Evolutionary conservation across 2,329 filamentous ascomycete genomes (phyloP).

Genomic region (Lachnellula arida): DNA sequence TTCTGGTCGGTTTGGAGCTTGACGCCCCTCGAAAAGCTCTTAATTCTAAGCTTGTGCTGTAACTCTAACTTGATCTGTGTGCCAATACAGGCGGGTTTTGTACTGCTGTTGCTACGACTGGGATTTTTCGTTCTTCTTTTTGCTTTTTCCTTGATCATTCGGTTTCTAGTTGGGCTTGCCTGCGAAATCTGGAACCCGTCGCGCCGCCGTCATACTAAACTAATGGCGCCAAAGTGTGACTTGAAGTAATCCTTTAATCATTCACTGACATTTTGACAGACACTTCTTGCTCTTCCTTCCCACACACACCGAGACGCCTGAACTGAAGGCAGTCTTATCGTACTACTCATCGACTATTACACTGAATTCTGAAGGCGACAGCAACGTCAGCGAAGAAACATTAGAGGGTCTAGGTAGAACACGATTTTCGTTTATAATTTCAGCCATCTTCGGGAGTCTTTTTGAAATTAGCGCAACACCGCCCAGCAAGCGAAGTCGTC

Average conservation of each 20-base stretch:
- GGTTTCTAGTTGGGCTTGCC: not conserved
- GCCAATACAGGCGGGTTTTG: not conserved
- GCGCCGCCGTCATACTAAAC: not conserved
- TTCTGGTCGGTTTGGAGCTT: not conserved
- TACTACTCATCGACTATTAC: conserved; percentile 89
- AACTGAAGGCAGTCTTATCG: conserved; percentile 76
- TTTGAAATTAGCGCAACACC: conserved; percentile 54
- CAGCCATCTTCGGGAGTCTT: conserved; percentile 71
- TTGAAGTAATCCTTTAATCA: not conserved
- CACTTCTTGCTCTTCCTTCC: conserved; percentile 93
- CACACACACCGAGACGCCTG: conserved; percentile 56
- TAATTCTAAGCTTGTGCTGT: not conserved
- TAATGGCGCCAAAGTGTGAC: not conserved
- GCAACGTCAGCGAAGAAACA: conserved; percentile 83
- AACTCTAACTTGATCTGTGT: not conserved
- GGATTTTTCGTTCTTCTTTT: not conserved
- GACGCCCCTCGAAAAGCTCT: not conserved
- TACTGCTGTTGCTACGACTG: too few species aligned
- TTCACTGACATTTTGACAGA: conserved; percentile 41
- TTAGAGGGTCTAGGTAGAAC: conserved; percentile 92
- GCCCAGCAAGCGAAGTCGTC: conserved; percentile 23
- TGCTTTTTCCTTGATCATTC: not conserved
- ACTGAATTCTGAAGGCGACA: conserved; percentile 91
- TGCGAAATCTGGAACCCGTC: not conserved
- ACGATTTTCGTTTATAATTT: conserved; percentile 64